These are phyloP conservation scores for Hypoxylon sp. DNA, from an alignment of 2,329 filamentous ascomycete genomes.

Conservation along the genomic window DNA sequence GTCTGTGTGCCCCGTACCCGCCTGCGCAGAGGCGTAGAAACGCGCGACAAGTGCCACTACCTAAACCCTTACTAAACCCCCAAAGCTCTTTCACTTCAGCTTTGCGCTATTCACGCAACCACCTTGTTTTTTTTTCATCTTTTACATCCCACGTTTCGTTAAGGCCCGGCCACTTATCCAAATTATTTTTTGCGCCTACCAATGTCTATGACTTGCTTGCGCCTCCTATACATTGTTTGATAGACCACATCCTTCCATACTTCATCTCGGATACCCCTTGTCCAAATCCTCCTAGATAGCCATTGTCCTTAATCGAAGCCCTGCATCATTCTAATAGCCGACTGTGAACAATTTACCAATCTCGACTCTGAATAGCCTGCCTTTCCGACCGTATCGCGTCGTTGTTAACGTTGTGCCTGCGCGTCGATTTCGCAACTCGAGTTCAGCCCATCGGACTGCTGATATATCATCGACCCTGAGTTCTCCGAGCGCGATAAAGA, in stretches of 20 bases:
- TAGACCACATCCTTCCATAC: conserved; percentile 30
- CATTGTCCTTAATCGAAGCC: conserved; percentile 23
- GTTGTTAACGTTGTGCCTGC: neutral
- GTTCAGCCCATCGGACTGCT: conserved; percentile 7
- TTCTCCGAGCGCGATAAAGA: conserved; percentile 16
- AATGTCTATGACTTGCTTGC: conserved; percentile 10
- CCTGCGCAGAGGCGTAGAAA: conserved; percentile 35
- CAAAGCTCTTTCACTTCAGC: conserved; percentile 34
- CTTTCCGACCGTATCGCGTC: conserved; percentile 21
- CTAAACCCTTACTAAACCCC: conserved; percentile 43
- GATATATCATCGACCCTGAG: conserved; percentile 6
- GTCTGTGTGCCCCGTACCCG: conserved; percentile 45
- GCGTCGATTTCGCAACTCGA: conserved; percentile 17
- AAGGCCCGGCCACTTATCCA: conserved; percentile 5
- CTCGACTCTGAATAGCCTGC: conserved; percentile 21
- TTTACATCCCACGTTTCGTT: conserved; percentile 9
- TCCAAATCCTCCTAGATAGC: conserved; percentile 25
- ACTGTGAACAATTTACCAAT: conserved; percentile 4
- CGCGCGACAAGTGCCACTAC: conserved; percentile 44
- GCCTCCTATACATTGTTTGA: conserved; percentile 21
- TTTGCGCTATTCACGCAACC: conserved; percentile 42
- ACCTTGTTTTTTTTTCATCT: conserved; percentile 18
- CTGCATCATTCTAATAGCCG: conserved; percentile 18
- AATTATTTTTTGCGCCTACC: conserved; percentile 8
- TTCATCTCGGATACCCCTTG: conserved; percentile 16